Evolutionary conservation across 371 early-diverging fungal species (phyloP).

Genomic region (Apophysomyces trapeziformis): DNA sequence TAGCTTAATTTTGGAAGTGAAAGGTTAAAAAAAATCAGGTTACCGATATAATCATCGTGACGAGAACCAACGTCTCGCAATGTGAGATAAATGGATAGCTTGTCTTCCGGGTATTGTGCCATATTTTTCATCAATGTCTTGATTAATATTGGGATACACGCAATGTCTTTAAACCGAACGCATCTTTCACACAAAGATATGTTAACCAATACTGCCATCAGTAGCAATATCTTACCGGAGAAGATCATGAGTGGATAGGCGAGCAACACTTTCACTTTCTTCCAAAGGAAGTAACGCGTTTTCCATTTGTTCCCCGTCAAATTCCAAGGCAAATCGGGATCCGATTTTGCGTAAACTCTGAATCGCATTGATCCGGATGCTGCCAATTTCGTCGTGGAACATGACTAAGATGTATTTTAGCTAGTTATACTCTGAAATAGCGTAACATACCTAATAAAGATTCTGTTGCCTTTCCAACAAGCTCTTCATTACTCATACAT

Average conservation of each 20-base stretch:
- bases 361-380: constrained; percentile 82
- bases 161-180: constrained; percentile 41
- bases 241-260: constrained; percentile 72
- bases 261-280: constrained; percentile 69
- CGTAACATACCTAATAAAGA: constrained; percentile 70
- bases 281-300: constrained; percentile 77
- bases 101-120: constrained; percentile 70
- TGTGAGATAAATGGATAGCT: constrained; percentile 67
- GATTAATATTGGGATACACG: constrained; percentile 49
- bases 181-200: background rate
- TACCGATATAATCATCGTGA: constrained; percentile 64
- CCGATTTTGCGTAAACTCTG: constrained; percentile 77
- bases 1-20: too few species aligned
- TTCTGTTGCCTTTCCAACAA: constrained; percentile 69
- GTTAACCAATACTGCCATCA: background rate
- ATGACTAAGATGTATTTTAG: constrained; percentile 62
- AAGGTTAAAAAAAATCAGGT: too few species aligned
- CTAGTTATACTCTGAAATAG: background rate
- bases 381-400: constrained; percentile 91
- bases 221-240: constrained; percentile 48
- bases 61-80: constrained; percentile 63
- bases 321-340: constrained; percentile 50
- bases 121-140: constrained; percentile 62
- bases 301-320: constrained; percentile 78
- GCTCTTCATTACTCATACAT: constrained; percentile 63